Evolutionary conservation across 345 rosid species (phyloP), one percentile per base, ranked within the genome.

Genomic region (Murraya paniculata): DNA sequence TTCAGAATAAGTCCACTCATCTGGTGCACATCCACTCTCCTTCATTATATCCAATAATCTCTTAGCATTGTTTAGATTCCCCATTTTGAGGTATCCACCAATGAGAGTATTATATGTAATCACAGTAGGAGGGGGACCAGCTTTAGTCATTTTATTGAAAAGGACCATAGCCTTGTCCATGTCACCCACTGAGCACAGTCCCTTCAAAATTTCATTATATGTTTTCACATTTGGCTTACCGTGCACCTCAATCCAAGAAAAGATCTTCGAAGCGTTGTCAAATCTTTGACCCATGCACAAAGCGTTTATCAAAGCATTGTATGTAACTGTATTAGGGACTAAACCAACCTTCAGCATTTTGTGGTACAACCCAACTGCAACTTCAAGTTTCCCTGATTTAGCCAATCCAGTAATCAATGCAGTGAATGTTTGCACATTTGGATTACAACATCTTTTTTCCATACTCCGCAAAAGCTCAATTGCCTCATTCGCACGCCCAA

Each of bases 341-440:
- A 91, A 60, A 75, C 91, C 89, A 38, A 75, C 76, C 84, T 76
- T 83, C 77, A 85, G 71, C 91, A 89, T 87, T 79, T 82, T 91
- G 79, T 89, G 90, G 77, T 84, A 91, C 68, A 88, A 69, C 75
- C 95, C 93, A 74, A 86, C 74, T 10, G 93, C 91, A 79, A 89
- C 70, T 83, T 91, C 87, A 82, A 80, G 61, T 48, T 85, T 81
- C 58, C 87, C 76, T n/a, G 81, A 84, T 61, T 36, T 68, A 76
- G 87, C 79, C 78, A 89, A 81, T 64, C 88, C 91, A 77, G 83
- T 81, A 56, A 91, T 85, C 48, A 91, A 74, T 22, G 91, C 89
- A 0, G 95, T 91, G 79, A 85, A 91, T 24, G 89, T 85, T 71
- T 88, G 91, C 77, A 87, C 87, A 87, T 84, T 88, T 22, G 89